A percentile compares a stretch with the other conserved stretches of the same genome.
Evolutionary conservation across 116 monocot species (phyloP).

Genomic region (Phalaenopsis hybrid): DNA sequence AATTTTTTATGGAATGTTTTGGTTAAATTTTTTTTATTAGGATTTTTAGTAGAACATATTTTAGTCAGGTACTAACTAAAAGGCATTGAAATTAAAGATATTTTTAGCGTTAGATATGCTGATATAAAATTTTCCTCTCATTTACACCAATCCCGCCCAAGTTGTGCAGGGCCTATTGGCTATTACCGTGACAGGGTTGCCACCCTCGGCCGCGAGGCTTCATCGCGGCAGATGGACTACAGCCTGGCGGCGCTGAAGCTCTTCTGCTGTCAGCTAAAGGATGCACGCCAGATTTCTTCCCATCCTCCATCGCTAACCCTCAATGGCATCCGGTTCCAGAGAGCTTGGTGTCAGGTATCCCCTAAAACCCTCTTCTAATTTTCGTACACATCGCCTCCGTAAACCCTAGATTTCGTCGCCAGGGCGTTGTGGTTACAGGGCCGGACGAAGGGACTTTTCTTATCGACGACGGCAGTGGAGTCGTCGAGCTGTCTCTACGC

Average conservation of each 20-base stretch:
- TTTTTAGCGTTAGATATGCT: no score
- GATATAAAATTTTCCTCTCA: no score
- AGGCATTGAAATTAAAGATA: no score
- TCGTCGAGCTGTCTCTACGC: conserved; percentile 42
- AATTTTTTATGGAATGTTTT: no score
- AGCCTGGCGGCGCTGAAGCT: conserved; percentile 79
- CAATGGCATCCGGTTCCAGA: conserved; percentile 78
- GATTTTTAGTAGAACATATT: no score
- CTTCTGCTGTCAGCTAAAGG: conserved; percentile 48
- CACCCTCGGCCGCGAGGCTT: neutral
- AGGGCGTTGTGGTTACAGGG: conserved; percentile 65
- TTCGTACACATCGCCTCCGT: neutral
- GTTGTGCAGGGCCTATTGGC: no score
- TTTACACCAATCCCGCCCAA: no score
- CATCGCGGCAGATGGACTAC: conserved; percentile 54
- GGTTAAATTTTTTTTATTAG: no score
- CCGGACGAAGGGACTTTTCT: conserved; percentile 31
- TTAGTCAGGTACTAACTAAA: no score
- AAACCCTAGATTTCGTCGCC: conserved; percentile 7
- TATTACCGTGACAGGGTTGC: neutral
- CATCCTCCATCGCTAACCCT: conserved; percentile 23
- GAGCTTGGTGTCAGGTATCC: conserved; percentile 78
- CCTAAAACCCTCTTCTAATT: neutral
- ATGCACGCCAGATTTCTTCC: conserved; percentile 18
- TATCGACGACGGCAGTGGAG: conserved; percentile 68